These are phyloP conservation scores for Diaporthe sp. DNA, from an alignment of 2,329 filamentous ascomycete species.

Conservation along the genomic window DNA sequence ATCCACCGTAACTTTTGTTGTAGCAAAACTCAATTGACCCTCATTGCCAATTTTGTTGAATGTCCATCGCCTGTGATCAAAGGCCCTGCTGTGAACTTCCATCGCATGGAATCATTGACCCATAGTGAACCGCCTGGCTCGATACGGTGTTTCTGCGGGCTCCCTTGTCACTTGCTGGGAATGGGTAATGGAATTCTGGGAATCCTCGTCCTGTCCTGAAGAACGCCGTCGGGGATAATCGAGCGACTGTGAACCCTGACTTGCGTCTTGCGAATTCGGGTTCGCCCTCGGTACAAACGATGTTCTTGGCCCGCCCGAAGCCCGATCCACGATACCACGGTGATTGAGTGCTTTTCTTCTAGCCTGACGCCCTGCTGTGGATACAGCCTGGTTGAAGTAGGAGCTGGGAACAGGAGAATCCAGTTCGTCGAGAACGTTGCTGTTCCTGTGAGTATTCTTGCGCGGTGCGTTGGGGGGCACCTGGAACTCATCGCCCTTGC, in stretches of 20 bases:
- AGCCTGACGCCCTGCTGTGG: not conserved
- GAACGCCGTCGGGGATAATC: conserved; percentile 33
- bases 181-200: conserved; percentile 39
- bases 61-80: not conserved
- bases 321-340: not conserved
- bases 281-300: not conserved
- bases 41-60: no score
- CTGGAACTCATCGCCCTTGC: not conserved
- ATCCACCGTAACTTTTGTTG: not conserved
- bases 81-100: not conserved
- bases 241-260: conserved; percentile 26
- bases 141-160: not conserved
- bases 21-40: not conserved
- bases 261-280: not conserved
- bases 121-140: not conserved
- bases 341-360: not conserved
- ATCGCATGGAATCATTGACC: not conserved
- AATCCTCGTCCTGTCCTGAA: conserved; percentile 34
- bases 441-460: not conserved
- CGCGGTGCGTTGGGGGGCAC: conserved; percentile 10
- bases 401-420: not conserved
- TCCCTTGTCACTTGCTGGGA: conserved; percentile 35
- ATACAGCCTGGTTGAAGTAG: not conserved
- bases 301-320: not conserved
- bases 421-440: not conserved